Base-by-base conservation (phyloP, 2,329 filamentous ascomycete species). In the Aspergillus brunneoviolaceus region DNA sequence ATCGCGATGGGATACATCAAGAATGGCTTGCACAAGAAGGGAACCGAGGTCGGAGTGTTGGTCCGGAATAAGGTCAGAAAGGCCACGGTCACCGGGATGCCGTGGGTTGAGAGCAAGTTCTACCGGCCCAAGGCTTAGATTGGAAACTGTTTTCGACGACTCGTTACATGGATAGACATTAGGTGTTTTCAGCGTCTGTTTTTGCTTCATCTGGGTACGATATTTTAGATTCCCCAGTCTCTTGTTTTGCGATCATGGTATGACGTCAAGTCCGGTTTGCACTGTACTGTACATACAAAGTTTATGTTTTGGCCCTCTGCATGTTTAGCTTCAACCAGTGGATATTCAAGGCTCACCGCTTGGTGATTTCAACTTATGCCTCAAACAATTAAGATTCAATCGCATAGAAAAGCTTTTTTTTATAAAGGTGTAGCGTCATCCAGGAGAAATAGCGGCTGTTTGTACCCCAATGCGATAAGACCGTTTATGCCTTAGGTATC, bases 1-100 rank as follows among this genome's bases (percentile, higher is more conserved):
- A 94, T 99, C 63, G 92, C 94, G 59, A 99, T 99, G 95, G 95
- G 89, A 0, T 96, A 96, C 73, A 82, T 97, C 72, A 86, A 87
- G 77, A 87, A 90, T 64, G 91, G 91, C 0, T 79, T 88, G 73
- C 91, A 96, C 76, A 96, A 96, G 83, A 82, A 85, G 33, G 92
- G 92, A 11, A 96, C 92, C 1, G 88, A 94, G 78, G 80, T 96
- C 6, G 84, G 87, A 19, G 87, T 96, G 4, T 75, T 91, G 45
- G 88, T 96, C 2, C 82, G 93, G 56, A 92, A 92, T 21, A 90
- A 88, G 79, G 81, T 85, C 72, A 86, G 91, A 69, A 87, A 87
- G 77, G 92, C 88, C 1, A 84, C 85, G 3, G 89, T 96, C 33
- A 84, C 87, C 9, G 93, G 93, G 81, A 95, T 96, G 92, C 93